phyloP scores from a whole-genome alignment of 768 basidiomycete species.

The Calvatia gigantea region DNA sequence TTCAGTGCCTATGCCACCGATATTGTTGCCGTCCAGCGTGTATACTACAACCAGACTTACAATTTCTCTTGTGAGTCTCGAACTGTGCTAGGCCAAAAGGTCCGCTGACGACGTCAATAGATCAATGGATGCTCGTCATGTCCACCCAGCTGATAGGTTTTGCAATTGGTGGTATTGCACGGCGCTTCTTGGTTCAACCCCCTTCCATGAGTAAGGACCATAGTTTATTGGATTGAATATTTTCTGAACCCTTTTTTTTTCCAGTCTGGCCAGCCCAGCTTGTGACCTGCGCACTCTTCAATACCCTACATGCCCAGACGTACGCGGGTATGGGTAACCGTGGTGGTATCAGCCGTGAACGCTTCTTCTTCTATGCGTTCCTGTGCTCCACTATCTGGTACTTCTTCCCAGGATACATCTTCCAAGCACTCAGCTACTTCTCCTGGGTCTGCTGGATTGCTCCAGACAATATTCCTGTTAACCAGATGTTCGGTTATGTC shows the following conservation, averaged over 20 bases:
- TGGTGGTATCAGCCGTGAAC: conserved; percentile 68
- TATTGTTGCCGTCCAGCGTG: conserved; percentile 71
- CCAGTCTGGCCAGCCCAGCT: conserved; percentile 79
- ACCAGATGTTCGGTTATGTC: conserved; percentile 71
- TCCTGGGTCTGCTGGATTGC: conserved; percentile 63
- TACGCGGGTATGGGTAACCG: conserved; percentile 64
- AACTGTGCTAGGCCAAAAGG: not conserved
- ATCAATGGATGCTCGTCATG: conserved; percentile 80
- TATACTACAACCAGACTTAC: conserved; percentile 66
- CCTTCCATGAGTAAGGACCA: conserved; percentile 58
- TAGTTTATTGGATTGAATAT: not conserved
- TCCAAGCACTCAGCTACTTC: conserved; percentile 61
- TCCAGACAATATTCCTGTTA: conserved; percentile 64
- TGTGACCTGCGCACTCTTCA: conserved; percentile 73
- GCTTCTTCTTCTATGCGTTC: conserved; percentile 73
- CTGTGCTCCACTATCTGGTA: conserved; percentile 59
- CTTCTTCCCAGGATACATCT: conserved; percentile 70
- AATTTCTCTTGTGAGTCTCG: conserved; percentile 47
- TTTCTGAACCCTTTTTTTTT: conserved; percentile 12
- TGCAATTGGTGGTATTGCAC: conserved; percentile 69
- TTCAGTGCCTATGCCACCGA: conserved; percentile 72
- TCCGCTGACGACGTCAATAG: conserved; percentile 26
- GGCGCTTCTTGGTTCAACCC: conserved; percentile 75
- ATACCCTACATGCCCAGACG: conserved; percentile 72
- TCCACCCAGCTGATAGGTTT: conserved; percentile 78